Evolutionary conservation across 805 yeast species (phyloP), one percentile per base, ranked within the genome.

Genomic region (Kazachstania viticola): DNA sequence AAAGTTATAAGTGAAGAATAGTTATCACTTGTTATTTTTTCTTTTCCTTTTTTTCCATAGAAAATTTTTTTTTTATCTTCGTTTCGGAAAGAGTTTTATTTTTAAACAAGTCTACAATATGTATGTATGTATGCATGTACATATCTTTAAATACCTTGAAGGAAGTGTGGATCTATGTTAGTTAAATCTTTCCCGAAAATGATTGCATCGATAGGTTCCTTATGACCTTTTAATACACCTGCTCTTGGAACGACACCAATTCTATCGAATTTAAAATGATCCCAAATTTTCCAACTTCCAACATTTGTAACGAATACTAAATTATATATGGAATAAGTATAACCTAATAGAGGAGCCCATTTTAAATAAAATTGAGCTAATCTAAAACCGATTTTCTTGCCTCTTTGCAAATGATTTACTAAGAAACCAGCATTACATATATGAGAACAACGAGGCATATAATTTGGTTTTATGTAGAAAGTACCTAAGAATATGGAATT

Each of bases 351-450:
- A 0, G 93, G 87, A 0, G 91, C 95, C 72, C 78, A 74, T 31
- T 58, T 50, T 28, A 84, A 49, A 49, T 81, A 87, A 27, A 67
- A 58, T 34, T 60, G 59, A 4, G 93, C 96, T 48, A 87, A 48
- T n/a, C 67, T 67, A 22, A 59, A 64, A 1, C 95, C 95, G 12
- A 82, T 55, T 8, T 79, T 77, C 29, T 64, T 53, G 0, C 93
- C 91, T 39, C 96, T 66, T 17, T 60, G 59, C 0, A 40, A 40
- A 7, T 64, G 62, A 36, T 69, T 69, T 5, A 87, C 94, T 9
- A 84, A 51, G 48, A 87, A 87, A 0, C 93, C 95, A 0, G 76
- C 95, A 51, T 87, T 87, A 47, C 95, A 83, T 18, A 73, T 77
- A 47, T 87, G 95, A 0, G 91, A 73, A 40, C 88, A 77, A 36